Base-by-base conservation (phyloP, 805 yeast genomes). In the Naumovozyma baii region DNA sequence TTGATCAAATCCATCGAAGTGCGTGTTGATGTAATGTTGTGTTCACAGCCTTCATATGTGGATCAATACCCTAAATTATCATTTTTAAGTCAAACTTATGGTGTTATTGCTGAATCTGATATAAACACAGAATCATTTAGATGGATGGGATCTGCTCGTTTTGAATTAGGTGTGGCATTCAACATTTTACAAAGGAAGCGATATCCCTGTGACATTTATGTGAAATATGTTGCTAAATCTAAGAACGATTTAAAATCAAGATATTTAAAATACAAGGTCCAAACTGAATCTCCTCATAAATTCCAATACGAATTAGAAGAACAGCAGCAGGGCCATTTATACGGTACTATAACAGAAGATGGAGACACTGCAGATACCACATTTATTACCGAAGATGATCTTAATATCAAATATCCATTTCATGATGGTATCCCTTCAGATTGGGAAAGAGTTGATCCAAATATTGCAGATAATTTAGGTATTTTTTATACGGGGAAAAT, bases 71-170 rank as follows among this genome's bases (percentile, higher is more conserved):
- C 76, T 0, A 66, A 68, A 38, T 64, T 87, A 31, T 82, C 96
- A 26, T 92, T 92, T 52, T 66, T 92, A 40, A 74, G 86, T 37
- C 96, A 88, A 58, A 80, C 94, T 2, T 82, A 79, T 55, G 98
- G 98, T 8, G 68, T 84, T 29, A 83, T 92, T 42, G 97, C 97
- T 1, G 96, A 88, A 58, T 74, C 88, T 22, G 98, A 92, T 63
- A 76, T 92, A 36, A 95, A 94, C 14, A 92, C 97, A 0, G 97
- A 92, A 53, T 74, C 79, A 62, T 64, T 88, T 55, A 68, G 97
- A 48, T 84, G 86, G 78, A 64, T 90, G 69, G 98, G 97, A 0
- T 76, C 87, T 1, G 61, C 76, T 3, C 69, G 98, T 47, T 88
- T 92, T 62, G 92, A 85, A 22, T 49, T 88, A 16, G 97, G 97